These are phyloP conservation scores for Bruguiera parviflora DNA, from an alignment of 345 rosid genomes.

Conservation along the genomic window DNA sequence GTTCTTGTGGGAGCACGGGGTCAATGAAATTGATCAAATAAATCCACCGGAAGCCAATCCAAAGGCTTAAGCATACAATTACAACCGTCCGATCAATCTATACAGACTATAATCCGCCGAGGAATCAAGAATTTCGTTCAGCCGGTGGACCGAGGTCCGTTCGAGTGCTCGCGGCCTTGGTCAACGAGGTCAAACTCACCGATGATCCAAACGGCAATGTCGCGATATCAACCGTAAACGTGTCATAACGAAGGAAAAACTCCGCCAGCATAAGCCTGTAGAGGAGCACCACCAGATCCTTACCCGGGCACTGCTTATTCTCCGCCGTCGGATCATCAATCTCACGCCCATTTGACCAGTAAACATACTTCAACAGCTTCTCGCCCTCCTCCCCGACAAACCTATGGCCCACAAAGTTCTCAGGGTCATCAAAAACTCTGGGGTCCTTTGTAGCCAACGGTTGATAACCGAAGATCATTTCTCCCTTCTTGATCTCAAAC, in stretches of 20 bases:
- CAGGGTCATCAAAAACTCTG: conserved; percentile 33
- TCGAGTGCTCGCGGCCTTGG: conserved; percentile 23
- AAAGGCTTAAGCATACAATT: too few species aligned
- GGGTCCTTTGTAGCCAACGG: conserved; percentile 47
- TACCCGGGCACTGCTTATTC: conserved; percentile 52
- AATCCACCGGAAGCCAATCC: too few species aligned
- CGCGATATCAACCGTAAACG: conserved; percentile 31
- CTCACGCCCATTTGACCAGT: conserved; percentile 54
- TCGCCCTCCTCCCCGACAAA: conserved; percentile 42
- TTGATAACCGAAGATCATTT: conserved; percentile 51
- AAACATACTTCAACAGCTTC: conserved; percentile 42
- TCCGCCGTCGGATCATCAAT: conserved; percentile 35
- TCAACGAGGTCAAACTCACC: conserved; percentile 40
- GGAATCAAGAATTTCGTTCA: too few species aligned
- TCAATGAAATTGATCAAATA: too few species aligned
- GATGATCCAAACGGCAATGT: conserved; percentile 18
- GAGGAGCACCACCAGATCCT: conserved; percentile 45
- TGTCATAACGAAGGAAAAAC: conserved; percentile 48
- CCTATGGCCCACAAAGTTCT: conserved; percentile 39
- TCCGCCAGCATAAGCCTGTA: conserved; percentile 42
- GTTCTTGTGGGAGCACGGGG: too few species aligned
- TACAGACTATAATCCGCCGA: too few species aligned
- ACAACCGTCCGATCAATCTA: too few species aligned
- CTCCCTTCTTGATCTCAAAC: conserved; percentile 44
- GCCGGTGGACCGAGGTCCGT: background rate